Evolutionary conservation across 2,329 filamentous ascomycete genomes (phyloP).

Genomic region (Xylariaceae sp.): DNA sequence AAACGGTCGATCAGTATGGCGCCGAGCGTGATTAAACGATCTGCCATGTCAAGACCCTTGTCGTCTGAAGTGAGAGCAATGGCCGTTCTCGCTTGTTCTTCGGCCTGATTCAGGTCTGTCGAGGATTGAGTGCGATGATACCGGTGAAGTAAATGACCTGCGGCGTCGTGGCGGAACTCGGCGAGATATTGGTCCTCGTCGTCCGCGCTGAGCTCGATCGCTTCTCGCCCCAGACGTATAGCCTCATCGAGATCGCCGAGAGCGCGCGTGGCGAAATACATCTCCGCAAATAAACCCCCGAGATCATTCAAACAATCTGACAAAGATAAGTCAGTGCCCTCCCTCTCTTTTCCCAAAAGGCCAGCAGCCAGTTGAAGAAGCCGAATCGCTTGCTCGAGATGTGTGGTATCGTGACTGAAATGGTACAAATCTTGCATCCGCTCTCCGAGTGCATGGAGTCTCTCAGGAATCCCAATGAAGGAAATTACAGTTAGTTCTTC

Average conservation of each 20-base stretch:
- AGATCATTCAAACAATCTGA: neutral
- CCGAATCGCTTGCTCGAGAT: neutral
- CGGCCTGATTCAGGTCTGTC: neutral
- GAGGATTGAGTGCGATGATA: neutral
- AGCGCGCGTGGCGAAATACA: neutral
- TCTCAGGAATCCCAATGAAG: neutral
- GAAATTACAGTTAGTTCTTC: neutral
- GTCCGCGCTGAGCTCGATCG: neutral
- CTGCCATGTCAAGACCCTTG: neutral
- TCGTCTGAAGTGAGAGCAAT: neutral
- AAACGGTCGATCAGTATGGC: too few species aligned
- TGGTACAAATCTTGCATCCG: neutral
- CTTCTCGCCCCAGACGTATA: neutral
- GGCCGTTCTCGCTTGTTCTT: neutral
- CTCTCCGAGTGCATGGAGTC: neutral
- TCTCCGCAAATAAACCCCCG: neutral
- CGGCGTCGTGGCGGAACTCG: neutral
- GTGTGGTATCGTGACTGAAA: neutral
- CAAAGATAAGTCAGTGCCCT: too few species aligned
- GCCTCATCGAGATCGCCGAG: neutral
- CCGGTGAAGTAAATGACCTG: neutral
- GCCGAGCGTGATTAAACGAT: too few species aligned
- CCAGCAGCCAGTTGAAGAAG: neutral
- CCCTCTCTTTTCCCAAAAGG: neutral
- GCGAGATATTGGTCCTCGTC: neutral